Conservation (phyloP, 1,284 basidiomycete species). For the Cutaneotrichosporon sp. region DNA sequence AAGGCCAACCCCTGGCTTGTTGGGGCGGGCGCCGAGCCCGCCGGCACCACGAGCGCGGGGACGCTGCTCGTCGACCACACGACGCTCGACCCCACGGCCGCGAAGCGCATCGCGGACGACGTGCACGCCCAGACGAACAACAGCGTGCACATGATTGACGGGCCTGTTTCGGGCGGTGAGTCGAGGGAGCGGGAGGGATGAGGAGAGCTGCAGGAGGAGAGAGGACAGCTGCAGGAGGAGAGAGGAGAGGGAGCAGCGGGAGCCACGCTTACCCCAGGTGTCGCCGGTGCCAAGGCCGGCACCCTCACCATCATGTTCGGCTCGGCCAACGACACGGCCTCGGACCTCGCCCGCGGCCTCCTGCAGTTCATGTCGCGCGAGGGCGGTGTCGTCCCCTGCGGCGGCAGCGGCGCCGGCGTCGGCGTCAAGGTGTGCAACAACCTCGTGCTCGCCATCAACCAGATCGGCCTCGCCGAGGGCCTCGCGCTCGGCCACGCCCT, state of each 20-base stretch:
- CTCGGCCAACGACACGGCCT: conserved; percentile 32
- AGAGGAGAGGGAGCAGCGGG: not conserved
- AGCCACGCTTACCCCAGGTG: conserved; percentile 34
- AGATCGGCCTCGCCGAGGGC: conserved; percentile 51
- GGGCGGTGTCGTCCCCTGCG: conserved; percentile 45
- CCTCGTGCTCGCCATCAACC: conserved; percentile 50
- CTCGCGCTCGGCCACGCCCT: conserved; percentile 43
- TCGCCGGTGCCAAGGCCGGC: conserved; percentile 40
- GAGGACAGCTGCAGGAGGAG: not conserved
- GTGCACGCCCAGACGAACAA: conserved; percentile 35
- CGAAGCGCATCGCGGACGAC: conserved; percentile 36
- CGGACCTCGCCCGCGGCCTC: conserved; percentile 38
- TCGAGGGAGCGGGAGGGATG: not conserved
- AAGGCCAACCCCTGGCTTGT: conserved; percentile 41
- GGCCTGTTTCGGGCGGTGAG: conserved; percentile 48
- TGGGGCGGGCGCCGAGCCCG: not conserved
- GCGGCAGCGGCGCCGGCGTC: conserved; percentile 44
- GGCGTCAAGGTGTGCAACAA: conserved; percentile 52
- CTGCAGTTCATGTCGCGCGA: conserved; percentile 45
- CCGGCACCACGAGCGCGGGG: conserved; percentile 22
- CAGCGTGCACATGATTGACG: conserved; percentile 45
- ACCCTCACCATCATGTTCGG: conserved; percentile 51
- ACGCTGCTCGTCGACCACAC: conserved; percentile 51
- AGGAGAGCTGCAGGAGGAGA: not conserved
- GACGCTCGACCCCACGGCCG: conserved; percentile 48